Evolutionary conservation across 2,329 filamentous ascomycete genomes (phyloP).

Genomic region (Berkeleyomyces basicola): DNA sequence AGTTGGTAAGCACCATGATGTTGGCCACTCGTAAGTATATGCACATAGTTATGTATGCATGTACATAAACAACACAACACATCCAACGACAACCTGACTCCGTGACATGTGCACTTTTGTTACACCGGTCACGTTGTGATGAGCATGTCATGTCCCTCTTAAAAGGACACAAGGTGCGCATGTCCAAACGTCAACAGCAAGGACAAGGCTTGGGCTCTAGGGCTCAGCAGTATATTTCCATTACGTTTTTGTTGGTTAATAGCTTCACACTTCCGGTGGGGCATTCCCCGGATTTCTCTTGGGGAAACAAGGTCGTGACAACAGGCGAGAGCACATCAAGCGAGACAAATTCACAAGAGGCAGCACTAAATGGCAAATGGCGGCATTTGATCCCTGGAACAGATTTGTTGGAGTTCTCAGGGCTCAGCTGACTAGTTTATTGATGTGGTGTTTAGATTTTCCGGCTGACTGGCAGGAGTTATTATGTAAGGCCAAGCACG

Average conservation of each 20-base stretch:
- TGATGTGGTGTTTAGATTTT: not conserved
- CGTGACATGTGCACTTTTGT: too few species aligned
- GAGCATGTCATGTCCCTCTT: not conserved
- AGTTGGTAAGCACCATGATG: too few species aligned
- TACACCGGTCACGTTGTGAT: too few species aligned
- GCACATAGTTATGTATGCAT: too few species aligned
- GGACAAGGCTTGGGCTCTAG: not conserved
- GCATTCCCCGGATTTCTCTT: conserved; percentile 8
- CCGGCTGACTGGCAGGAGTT: not conserved
- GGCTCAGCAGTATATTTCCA: not conserved
- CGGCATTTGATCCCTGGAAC: not conserved
- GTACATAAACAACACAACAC: too few species aligned
- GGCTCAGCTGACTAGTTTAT: not conserved
- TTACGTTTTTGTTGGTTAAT: conserved; percentile 12
- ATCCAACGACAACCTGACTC: too few species aligned
- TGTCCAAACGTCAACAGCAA: not conserved
- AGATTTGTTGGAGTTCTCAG: not conserved
- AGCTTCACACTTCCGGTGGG: conserved; percentile 4
- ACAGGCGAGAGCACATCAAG: not conserved
- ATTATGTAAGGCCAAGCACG: not conserved
- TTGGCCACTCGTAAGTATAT: too few species aligned
- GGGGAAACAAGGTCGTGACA: not conserved
- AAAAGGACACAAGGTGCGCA: not conserved
- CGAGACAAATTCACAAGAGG: too few species aligned
- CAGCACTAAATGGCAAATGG: not conserved